Evolutionary conservation across 1,284 basidiomycete genomes (phyloP).

Genomic region (Coniferiporia weirii): DNA sequence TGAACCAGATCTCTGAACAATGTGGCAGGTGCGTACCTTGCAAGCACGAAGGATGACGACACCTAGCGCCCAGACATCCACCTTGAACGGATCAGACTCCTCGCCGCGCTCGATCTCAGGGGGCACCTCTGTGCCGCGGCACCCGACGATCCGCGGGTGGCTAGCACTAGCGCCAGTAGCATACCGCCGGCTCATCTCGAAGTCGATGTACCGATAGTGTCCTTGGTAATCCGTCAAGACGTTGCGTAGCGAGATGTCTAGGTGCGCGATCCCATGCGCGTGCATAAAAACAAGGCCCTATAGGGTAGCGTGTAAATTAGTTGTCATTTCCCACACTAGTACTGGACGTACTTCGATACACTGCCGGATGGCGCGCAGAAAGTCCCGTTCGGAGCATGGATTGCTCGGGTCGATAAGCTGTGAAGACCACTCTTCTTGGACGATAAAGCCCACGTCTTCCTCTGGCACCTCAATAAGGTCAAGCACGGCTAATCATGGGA

Average conservation of each 20-base stretch:
- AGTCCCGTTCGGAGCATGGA: conserved; percentile 46
- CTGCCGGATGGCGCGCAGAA: conserved; percentile 54
- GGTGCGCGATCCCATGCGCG: conserved; percentile 54
- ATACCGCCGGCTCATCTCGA: conserved; percentile 50
- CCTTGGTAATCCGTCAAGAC: conserved; percentile 58
- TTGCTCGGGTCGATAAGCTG: conserved; percentile 43
- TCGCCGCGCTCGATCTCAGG: conserved; percentile 57
- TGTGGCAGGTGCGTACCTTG: conserved; percentile 40
- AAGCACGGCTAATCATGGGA: conserved; percentile 45
- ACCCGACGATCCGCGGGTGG: conserved; percentile 35
- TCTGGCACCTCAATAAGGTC: conserved; percentile 51
- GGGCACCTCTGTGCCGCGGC: conserved; percentile 59
- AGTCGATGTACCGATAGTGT: conserved; percentile 68
- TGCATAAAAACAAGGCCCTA: conserved; percentile 71
- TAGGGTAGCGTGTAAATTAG: neutral
- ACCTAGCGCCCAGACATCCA: conserved; percentile 66
- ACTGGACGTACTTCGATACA: conserved; percentile 51
- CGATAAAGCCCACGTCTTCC: conserved; percentile 58
- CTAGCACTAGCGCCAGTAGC: neutral
- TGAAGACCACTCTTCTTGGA: conserved; percentile 76
- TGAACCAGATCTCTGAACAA: neutral
- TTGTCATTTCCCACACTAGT: neutral
- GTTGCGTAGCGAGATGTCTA: conserved; percentile 67
- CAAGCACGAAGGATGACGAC: conserved; percentile 57
- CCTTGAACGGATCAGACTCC: conserved; percentile 55